Base-by-base conservation (phyloP, 768 basidiomycete genomes). In the Lactarius evosmus region DNA sequence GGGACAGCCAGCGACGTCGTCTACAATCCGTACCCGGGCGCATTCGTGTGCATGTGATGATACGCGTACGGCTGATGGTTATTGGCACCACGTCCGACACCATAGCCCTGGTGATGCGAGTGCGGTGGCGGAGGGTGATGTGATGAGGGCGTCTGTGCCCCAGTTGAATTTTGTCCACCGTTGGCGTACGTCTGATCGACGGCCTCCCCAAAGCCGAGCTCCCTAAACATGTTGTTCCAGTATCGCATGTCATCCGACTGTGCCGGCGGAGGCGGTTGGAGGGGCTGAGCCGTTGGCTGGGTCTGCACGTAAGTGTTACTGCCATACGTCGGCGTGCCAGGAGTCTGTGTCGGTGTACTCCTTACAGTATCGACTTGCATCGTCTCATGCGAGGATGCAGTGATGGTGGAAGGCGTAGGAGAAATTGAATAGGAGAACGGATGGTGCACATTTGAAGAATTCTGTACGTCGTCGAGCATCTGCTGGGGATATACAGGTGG, bases 151-250 rank as follows among this genome's bases (percentile, higher is more conserved):
- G 40, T 44, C 14, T 58, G 8, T 41, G 58, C 51, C 40, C 59
- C 27, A 33, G 53, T 12, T 14, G 33, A 7, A 27, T 38, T 44
- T 17, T 54, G 60, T 40, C 54, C 62, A 22, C n/a, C 40, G 44
- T 34, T 32, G 12, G 53, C 25, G 68, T 67, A 46, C 62, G 53
- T 61, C 33, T 64, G 59, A 14, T 77, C 76, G 29, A 71, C 73
- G 7, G 52, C 62, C 44, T 71, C 85, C 22, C 85, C 85, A 67
- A 85, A 86, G 25, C 89, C 88, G 17, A 89, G 81, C 67, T 91
- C 88, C 51, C 85, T 75, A 67, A 88, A 84, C 87, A 91, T 90
- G 63, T 83, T 83, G 67, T 83, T 83, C 80, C 84, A 89, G 73
- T 91, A 91, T 59, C 83, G 78, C 12, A 82, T 81, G 71, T 91